Evolutionary conservation across 2,329 filamentous ascomycete species (phyloP).

Genomic region (Biscogniauxia mediterranea): DNA sequence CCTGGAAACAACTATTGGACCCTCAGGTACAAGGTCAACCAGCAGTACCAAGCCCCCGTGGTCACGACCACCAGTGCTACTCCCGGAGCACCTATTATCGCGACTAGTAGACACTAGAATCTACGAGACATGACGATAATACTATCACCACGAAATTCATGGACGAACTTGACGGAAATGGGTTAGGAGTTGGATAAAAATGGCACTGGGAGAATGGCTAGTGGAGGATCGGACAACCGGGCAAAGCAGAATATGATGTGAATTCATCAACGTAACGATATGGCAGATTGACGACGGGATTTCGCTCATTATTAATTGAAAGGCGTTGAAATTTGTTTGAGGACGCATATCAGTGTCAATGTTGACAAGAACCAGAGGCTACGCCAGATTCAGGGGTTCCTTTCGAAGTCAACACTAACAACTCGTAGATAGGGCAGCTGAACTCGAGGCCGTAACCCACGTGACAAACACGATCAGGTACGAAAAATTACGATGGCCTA

Average conservation of each 20-base stretch:
- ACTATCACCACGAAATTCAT: not conserved
- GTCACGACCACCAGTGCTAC: conserved; percentile 28
- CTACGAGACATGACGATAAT: not conserved
- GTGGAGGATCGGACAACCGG: not conserved
- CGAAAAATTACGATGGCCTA: not conserved
- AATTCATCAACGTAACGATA: not conserved
- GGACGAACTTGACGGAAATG: not conserved
- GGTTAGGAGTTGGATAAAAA: not conserved
- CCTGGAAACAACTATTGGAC: conserved; percentile 39
- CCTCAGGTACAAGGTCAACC: conserved; percentile 35
- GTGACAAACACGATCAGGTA: not conserved
- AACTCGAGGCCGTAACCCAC: not conserved
- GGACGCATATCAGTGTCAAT: not conserved
- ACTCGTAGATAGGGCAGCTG: not conserved
- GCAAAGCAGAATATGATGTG: not conserved
- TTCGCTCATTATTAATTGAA: not conserved
- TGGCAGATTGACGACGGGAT: not conserved
- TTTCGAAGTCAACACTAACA: not conserved
- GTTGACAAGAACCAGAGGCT: not conserved
- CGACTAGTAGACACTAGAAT: conserved; percentile 9
- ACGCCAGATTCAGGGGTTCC: not conserved
- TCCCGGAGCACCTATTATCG: conserved; percentile 21
- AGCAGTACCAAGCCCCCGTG: conserved; percentile 21
- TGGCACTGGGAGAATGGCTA: not conserved
- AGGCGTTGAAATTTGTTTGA: not conserved